Conservation (phyloP, 345 rosid species). For the Turritis glabra region DNA sequence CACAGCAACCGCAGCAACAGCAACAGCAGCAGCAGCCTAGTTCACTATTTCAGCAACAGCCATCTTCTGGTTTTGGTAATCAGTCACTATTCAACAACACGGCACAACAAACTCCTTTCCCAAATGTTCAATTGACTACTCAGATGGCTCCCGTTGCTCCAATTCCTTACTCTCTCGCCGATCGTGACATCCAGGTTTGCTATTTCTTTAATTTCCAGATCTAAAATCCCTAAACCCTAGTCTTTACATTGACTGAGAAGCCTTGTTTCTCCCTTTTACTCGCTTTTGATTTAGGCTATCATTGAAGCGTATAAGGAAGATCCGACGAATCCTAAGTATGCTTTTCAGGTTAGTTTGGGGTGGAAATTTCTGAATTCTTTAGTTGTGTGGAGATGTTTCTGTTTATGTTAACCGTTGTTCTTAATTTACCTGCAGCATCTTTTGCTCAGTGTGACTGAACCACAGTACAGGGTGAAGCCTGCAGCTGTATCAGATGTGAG, state of each 20-base stretch:
- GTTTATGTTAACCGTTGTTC: not conserved
- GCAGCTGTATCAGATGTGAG: slow-evolving; percentile 95
- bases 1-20: slow-evolving; percentile 30
- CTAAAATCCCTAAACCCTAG: slow-evolving; percentile 18
- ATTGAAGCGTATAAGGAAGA: slow-evolving; percentile 95
- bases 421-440: slow-evolving; percentile 59
- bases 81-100: slow-evolving; percentile 46
- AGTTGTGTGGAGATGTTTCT: not conserved
- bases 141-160: slow-evolving; percentile 98
- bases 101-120: slow-evolving; percentile 60
- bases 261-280: not conserved
- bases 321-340: slow-evolving; percentile 78
- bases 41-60: slow-evolving; percentile 52
- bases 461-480: slow-evolving; percentile 76
- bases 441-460: slow-evolving; percentile 85
- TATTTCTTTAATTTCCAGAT: not conserved
- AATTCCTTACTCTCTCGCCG: slow-evolving; percentile 85
- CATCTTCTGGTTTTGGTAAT: slow-evolving; percentile 44
- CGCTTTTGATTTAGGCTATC: slow-evolving; percentile 60
- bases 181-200: slow-evolving; percentile 84
- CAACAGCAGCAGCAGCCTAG: slow-evolving; percentile 51
- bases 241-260: not conserved
- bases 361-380: not conserved
- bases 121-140: slow-evolving; percentile 78
- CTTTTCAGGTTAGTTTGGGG: slow-evolving; percentile 66